A percentile compares a stretch with the other conserved stretches of the same genome.
Evolutionary conservation across 2,329 filamentous ascomycete genomes (phyloP).

Genomic region (Aureobasidium sp.): DNA sequence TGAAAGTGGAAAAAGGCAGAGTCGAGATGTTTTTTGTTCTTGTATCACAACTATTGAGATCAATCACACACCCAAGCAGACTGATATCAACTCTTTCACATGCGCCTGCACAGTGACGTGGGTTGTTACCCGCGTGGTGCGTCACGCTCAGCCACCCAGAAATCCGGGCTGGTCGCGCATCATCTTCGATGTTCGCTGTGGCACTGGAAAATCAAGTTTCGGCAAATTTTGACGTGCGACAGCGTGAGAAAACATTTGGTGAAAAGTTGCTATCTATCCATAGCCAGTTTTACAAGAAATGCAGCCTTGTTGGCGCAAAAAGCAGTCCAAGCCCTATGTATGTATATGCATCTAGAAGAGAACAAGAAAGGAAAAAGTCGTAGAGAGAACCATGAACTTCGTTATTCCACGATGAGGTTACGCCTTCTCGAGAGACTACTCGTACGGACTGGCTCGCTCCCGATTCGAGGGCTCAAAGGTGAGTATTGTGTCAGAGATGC

Average conservation of each 20-base stretch:
- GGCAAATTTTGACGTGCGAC: neutral
- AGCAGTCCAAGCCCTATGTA: constrained; percentile 5
- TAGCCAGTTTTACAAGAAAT: neutral
- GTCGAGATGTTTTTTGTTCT: constrained; percentile 29
- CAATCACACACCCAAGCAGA: neutral
- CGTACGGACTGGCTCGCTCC: constrained; percentile 15
- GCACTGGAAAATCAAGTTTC: neutral
- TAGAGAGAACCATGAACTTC: constrained; percentile 9
- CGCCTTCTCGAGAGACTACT: constrained; percentile 19
- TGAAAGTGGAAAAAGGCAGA: constrained; percentile 19
- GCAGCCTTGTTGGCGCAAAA: neutral
- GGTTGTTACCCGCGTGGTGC: constrained; percentile 16
- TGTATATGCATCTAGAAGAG: constrained; percentile 15
- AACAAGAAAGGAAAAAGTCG: constrained; percentile 3
- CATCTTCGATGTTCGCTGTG: neutral
- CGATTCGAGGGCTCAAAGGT: constrained; percentile 16
- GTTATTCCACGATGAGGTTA: constrained; percentile 19
- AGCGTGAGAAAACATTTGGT: neutral
- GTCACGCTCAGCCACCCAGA: constrained; percentile 11
- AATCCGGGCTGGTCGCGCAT: constrained; percentile 6
- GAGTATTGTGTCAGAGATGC: constrained; percentile 15
- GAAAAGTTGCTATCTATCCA: neutral
- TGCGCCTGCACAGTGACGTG: constrained; percentile 19
- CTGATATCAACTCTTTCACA: constrained; percentile 23
- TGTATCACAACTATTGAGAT: constrained; percentile 19